A percentile compares a stretch with the other conserved stretches of the same genome.
Conservation (phyloP, 441 rosid genomes). For the Omphalea diandra region DNA sequence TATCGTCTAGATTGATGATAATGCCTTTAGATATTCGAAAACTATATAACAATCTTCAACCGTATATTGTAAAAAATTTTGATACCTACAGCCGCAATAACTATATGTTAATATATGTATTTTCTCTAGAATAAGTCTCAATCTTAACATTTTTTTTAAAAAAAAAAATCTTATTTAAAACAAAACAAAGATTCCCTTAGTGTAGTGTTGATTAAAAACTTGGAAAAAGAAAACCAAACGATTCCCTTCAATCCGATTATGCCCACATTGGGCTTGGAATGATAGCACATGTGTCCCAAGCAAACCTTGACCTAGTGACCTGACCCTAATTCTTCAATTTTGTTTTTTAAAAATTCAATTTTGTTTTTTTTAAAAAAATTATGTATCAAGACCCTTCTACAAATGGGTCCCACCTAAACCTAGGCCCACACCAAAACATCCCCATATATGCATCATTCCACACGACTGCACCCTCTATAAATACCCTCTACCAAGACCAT, state of each 20-base stretch:
- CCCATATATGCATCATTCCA: conserved; percentile 17
- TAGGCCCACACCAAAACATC: conserved; percentile 24
- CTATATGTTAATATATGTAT: not conserved
- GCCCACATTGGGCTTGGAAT: conserved; percentile 16
- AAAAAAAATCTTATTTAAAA: conserved; percentile 14
- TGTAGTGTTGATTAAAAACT: conserved; percentile 4
- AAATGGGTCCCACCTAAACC: conserved; percentile 16
- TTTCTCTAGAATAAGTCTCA: not conserved
- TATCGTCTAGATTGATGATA: no score
- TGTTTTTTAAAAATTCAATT: no score
- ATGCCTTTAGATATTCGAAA: no score
- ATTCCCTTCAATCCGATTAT: conserved; percentile 40
- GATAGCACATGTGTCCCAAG: conserved; percentile 21
- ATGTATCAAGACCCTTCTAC: not conserved
- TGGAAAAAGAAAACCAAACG: conserved; percentile 14
- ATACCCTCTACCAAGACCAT: conserved; percentile 11
- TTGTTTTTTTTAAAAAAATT: not conserved
- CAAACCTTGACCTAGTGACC: not conserved
- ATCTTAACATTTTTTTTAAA: not conserved
- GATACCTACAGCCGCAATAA: not conserved
- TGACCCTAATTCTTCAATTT: not conserved
- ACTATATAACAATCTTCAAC: not conserved
- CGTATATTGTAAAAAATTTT: not conserved
- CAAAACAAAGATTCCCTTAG: conserved; percentile 35
- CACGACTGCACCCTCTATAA: conserved; percentile 15